Base-by-base conservation (phyloP, 768 basidiomycete genomes). In the Clavaria fumosa region DNA sequence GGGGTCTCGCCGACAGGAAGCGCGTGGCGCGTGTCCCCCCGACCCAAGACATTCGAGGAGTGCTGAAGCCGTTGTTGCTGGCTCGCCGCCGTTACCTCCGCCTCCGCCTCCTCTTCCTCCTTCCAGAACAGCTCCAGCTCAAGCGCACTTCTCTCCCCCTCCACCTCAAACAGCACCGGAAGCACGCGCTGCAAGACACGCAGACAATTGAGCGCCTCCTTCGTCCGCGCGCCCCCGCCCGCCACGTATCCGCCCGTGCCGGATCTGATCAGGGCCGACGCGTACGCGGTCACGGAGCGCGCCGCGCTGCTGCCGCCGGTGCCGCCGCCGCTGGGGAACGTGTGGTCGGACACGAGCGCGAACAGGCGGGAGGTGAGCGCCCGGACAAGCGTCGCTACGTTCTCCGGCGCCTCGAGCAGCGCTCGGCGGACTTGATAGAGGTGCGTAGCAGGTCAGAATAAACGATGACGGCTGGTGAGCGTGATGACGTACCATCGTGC, bases 171-270 rank as follows among this genome's bases (percentile, higher is more conserved):
- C 30, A 96, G 59, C n/a, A 91, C 76, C 2, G 91, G 91, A 11
- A 97, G 61, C 14, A 96, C 69, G 34, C 95, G 72, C 41, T 86
- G 79, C 14, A 99, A 69, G 5, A 96, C 72, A 20, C 93, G 72
- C n/a, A 96, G 53, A 51, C 89, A 90, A 50, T 95, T 97, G 31
- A 99, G 64, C 3, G 78, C 85, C 53, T 96, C 81, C 46, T 79
- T 86, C 2, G 81, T 79, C 20, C 88, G 63, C 47, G 75, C 84
- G 44, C 70, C 66, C n/a, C n/a, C n/a, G n/a, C n/a, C n/a, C n/a
- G n/a, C n/a, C n/a, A n/a, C n/a, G n/a, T n/a, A n/a, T n/a, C n/a
- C n/a, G 43, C 72, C 75, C 4, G 62, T 60, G 19, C 64, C 62
- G 12, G 63, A 52, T 46, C 75, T 80, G 45, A 84, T 78, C 48